These are phyloP conservation scores for Aspergillus olivimuriae DNA, from an alignment of 495 filamentous ascomycete genomes.

Conservation along the genomic window DNA sequence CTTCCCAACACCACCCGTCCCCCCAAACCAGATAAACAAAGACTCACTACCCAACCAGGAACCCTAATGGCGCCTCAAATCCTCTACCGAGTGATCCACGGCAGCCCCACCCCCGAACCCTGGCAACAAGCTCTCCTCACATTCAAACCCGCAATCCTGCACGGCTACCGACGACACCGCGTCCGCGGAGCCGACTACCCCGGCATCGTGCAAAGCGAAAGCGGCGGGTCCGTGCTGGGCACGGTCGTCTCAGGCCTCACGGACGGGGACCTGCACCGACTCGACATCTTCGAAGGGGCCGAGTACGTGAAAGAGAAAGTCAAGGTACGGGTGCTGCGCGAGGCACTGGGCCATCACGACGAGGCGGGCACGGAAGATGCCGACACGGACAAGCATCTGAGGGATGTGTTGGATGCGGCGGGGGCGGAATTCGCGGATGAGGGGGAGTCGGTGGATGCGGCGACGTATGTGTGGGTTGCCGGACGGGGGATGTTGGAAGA, in stretches of 20 bases:
- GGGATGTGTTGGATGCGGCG: conserved; percentile 27
- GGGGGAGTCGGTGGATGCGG: conserved; percentile 52
- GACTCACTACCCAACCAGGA: conserved; percentile 13
- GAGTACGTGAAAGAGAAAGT: conserved; percentile 65
- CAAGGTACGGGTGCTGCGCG: conserved; percentile 47
- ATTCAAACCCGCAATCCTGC: conserved; percentile 70
- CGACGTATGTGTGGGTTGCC: conserved; percentile 73
- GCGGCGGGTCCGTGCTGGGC: conserved; percentile 57
- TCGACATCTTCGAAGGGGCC: conserved; percentile 78
- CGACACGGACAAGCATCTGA: conserved; percentile 16
- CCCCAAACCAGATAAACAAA: not conserved
- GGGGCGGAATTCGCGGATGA: conserved; percentile 24
- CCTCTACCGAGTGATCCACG: conserved; percentile 77
- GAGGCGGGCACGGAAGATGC: conserved; percentile 4
- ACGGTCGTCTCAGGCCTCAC: conserved; percentile 75
- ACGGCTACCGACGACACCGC: conserved; percentile 61
- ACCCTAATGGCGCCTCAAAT: conserved; percentile 74
- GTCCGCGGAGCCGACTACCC: conserved; percentile 73
- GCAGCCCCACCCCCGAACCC: conserved; percentile 41
- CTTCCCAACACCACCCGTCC: conserved; percentile 1
- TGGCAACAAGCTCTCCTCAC: conserved; percentile 49
- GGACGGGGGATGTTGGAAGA: conserved; percentile 47
- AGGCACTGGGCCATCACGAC: conserved; percentile 19
- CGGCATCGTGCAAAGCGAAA: conserved; percentile 51
- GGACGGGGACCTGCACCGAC: conserved; percentile 61